Base-by-base conservation (phyloP, 1,284 basidiomycete genomes). In the Tetrapyrgos nigripes region DNA sequence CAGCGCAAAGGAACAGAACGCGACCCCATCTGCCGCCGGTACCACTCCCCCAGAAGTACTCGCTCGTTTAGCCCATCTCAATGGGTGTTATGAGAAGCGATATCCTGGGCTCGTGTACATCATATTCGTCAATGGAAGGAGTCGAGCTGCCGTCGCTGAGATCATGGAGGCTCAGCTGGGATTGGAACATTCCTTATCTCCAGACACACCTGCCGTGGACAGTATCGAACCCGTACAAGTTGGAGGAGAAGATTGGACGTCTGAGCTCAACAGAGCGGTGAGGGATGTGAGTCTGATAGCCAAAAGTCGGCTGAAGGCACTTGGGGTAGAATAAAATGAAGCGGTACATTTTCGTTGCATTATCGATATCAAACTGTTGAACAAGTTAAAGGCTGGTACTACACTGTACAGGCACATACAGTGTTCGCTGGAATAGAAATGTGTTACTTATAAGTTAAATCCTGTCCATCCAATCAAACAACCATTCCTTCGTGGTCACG, bases 71-170 rank as follows among this genome's bases (percentile, higher is more conserved):
- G 79, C 69, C 35, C 81, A 88, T 64, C 82, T 97, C 51, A 97
- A 97, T 66, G 79, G 76, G 6, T 84, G 86, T 59, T 97, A 96
- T 69, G 92, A 94, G 70, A 76, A 70, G 26, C 76, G 77, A 52
- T 97, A 88, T 68, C 88, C 91, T 0, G 87, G 88, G 1, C 73
- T 97, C 60, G 81, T 90, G 26, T 97, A 93, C 69, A 92, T 96
- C 74, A 96, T 94, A 3, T 97, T 96, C 69, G 95, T 97, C 47
- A 93, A 94, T 69, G 93, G 93, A 31, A 83, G 95, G 57, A 83
- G 85, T 55, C 80, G 94, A 48, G 81, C 83, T 27, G 82, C 74
- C 48, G 88, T 97, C 64, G 87, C 87, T 47, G 81, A 86, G 62
- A 93, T 95, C 74, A 87, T 97, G 82, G 92, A 96, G 72, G 79